Base-by-base conservation (phyloP, 352 stramenopile genomes). In the Pythium scleroteichum region DNA sequence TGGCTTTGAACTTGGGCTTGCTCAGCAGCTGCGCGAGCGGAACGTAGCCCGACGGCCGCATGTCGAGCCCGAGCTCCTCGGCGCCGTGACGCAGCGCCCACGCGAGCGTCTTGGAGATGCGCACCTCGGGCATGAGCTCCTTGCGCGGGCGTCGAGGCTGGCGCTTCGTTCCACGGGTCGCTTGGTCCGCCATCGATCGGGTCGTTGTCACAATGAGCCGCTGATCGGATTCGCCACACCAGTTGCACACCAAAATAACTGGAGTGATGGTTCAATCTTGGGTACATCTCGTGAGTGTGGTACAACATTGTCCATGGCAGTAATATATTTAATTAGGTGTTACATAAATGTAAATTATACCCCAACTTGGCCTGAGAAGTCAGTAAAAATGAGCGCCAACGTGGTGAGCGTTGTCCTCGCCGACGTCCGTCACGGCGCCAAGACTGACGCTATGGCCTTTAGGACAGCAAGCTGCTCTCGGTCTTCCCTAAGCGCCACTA, bases 51-150 rank as follows among this genome's bases (percentile, higher is more conserved):
- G 82, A 90, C 35, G 79, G 58, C 22, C 72, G 76, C 74, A 95
- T 95, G 54, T 77, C 56, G 13, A 95, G 59, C 20, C 73, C 22
- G n/a, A 95, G 69, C 60, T 90, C 68, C 33, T 84, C 61, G 0
- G 86, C 86, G 27, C 80, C 82, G 53, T 94, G 86, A 52, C 86
- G 84, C 46, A 95, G 64, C 46, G 78, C 84, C 53, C 84, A 95
- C 35, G 86, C 75, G 40, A 95, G 73, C 33, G 71, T 73, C 70
- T 95, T 95, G 29, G 84, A 92, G 47, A 93, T 62, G 3, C 73
- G 84, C 60, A 93, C 81, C 26, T 88, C 73, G 0, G 75, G 77
- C 14, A 78, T 66, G 27, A 66, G 4, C 27, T 32, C 35, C 19
- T 44, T 19, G 14, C 56, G 56, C 8, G 48, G 38, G 26, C 47